phyloP scores from a whole-genome alignment of 2,329 filamentous ascomycete species.

The Fusarium haematococcum region DNA sequence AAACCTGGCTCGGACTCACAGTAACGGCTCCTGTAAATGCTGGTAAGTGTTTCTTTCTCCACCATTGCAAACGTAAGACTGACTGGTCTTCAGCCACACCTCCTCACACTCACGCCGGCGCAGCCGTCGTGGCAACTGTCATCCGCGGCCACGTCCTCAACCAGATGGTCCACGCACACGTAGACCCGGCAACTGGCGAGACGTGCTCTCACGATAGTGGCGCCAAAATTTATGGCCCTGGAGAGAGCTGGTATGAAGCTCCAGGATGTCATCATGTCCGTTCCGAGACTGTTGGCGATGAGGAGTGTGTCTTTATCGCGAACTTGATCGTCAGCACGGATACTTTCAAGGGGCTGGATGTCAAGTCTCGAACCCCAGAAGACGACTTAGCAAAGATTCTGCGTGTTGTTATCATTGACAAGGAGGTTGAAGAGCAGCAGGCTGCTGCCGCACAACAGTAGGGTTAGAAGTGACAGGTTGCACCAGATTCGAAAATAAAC shows the following conservation, averaged over 20 bases:
- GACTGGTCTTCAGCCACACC: conserved; percentile 9
- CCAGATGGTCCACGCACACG: conserved; percentile 28
- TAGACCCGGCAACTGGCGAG: conserved; percentile 14
- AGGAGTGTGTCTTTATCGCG: conserved; percentile 24
- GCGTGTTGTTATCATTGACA: conserved; percentile 26
- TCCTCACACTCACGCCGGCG: conserved; percentile 27
- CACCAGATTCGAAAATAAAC: not conserved
- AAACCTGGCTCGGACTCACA: conserved; percentile 22
- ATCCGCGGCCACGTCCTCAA: conserved; percentile 27
- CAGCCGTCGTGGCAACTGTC: conserved; percentile 24
- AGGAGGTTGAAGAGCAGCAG: conserved; percentile 22
- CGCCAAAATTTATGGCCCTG: conserved; percentile 27
- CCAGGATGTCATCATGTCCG: conserved; percentile 34
- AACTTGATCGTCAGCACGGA: conserved; percentile 23
- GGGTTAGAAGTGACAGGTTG: no score
- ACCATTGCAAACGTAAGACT: not conserved
- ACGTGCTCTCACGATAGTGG: conserved; percentile 10
- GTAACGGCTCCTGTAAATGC: conserved; percentile 22
- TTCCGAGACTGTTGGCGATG: conserved; percentile 26
- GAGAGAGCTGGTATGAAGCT: conserved; percentile 35
- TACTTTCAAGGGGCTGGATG: conserved; percentile 21
- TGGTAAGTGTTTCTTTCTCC: not conserved
- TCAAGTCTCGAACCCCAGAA: conserved; percentile 3
- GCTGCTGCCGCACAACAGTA: not conserved
- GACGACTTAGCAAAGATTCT: conserved; percentile 23